phyloP scores from a whole-genome alignment of 805 yeast species.

The Metschnikowia lachancei region DNA sequence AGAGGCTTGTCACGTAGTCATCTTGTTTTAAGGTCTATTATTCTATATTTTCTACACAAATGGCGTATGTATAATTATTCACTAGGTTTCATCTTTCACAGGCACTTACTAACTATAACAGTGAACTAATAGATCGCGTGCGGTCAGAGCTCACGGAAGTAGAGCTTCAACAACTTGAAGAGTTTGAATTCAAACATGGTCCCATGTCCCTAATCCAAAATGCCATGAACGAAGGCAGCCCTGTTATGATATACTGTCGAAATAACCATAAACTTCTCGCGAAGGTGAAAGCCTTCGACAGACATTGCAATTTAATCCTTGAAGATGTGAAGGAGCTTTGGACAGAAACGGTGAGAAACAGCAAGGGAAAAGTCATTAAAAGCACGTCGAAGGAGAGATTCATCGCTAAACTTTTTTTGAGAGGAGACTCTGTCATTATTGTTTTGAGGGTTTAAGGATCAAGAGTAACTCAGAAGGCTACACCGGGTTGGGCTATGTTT shows the following conservation, averaged over 20 bases:
- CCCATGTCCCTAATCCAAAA: conserved; percentile 87
- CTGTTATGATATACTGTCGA: conserved; percentile 83
- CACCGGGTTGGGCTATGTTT: neutral
- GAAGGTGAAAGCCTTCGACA: conserved; percentile 89
- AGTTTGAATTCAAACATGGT: conserved; percentile 84
- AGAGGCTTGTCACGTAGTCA: neutral
- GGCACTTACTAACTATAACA: conserved; percentile 32
- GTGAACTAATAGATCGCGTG: conserved; percentile 70
- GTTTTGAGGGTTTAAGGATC: conserved; percentile 49
- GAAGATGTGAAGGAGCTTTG: conserved; percentile 90
- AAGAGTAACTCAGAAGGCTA: neutral
- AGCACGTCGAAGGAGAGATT: conserved; percentile 66
- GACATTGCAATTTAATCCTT: conserved; percentile 90
- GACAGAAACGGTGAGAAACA: conserved; percentile 59
- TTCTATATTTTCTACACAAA: conserved; percentile 1
- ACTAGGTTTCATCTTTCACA: neutral
- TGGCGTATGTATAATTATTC: conserved; percentile 20
- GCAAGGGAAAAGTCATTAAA: conserved; percentile 70
- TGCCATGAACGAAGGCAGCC: conserved; percentile 70
- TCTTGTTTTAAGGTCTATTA: neutral
- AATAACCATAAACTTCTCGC: conserved; percentile 91
- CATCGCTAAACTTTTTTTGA: conserved; percentile 80
- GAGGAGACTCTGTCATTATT: conserved; percentile 95
- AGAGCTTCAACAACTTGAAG: conserved; percentile 80
- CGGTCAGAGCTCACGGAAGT: conserved; percentile 74